Percentiles rank a stretch among this genome's conserved stretches.
These are phyloP conservation scores for Houttuynia cordata DNA, from an alignment of 164 flowering plant species.

Conservation along the genomic window DNA sequence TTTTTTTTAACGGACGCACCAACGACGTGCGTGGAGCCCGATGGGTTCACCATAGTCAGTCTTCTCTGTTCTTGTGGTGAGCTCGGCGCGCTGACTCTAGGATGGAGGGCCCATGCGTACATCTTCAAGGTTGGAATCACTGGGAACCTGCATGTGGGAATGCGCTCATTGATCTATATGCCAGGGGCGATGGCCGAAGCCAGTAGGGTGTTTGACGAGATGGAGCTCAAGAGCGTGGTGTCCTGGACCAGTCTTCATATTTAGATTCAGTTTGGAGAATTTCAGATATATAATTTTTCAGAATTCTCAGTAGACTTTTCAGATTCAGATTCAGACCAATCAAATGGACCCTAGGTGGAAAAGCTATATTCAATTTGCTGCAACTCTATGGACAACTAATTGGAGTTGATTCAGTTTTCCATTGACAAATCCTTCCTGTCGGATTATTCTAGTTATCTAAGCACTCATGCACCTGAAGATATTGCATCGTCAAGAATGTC, in stretches of 20 bases:
- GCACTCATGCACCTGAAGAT: constrained; percentile 40
- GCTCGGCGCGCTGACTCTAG: constrained; percentile 25
- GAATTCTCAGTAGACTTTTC: no score
- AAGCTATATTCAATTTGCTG: not conserved
- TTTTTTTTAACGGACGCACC: constrained; percentile 21
- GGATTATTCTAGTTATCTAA: not conserved
- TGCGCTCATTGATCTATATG: no score
- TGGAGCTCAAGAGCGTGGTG: constrained; percentile 19
- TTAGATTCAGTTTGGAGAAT: constrained; percentile 18
- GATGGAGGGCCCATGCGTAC: constrained; percentile 23
- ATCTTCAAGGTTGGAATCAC: constrained; percentile 20
- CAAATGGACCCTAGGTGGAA: not conserved
- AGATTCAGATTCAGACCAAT: no score
- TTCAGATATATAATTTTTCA: no score
- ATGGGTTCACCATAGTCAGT: constrained; percentile 30
- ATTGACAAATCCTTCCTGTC: not conserved
- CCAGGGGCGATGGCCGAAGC: constrained; percentile 20
- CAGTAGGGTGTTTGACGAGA: constrained; percentile 18
- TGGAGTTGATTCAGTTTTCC: no score
- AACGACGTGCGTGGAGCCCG: constrained; percentile 23
- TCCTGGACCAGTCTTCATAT: constrained; percentile 29
- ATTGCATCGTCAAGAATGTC: constrained; percentile 84
- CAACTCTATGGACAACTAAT: no score
- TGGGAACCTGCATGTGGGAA: constrained; percentile 20
- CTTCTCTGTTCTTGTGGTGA: constrained; percentile 24